Conservation (phyloP, 768 basidiomycete genomes). For the Mycena haematopus region DNA sequence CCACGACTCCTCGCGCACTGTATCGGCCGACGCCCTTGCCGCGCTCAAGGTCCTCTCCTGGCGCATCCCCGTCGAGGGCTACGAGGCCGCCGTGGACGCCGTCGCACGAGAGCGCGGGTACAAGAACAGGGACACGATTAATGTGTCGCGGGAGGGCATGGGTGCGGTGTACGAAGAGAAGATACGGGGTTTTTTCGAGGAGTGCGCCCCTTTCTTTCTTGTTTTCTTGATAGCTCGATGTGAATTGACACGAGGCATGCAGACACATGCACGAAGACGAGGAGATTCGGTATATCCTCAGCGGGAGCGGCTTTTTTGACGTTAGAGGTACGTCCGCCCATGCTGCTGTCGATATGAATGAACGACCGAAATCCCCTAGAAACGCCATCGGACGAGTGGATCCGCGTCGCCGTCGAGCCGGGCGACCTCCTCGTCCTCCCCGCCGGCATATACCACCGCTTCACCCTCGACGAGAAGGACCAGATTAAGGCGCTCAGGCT, state of each 20-base stretch:
- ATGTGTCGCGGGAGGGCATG: constrained; percentile 77
- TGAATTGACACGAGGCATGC: too few relatives aligned
- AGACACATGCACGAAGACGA: constrained; percentile 98
- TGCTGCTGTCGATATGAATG: not conserved
- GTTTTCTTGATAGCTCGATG: too few relatives aligned
- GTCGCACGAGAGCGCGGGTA: constrained; percentile 75
- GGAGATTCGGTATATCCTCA: constrained; percentile 88
- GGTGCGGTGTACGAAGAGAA: constrained; percentile 84
- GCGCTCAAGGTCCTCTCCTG: constrained; percentile 71
- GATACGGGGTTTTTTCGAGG: constrained; percentile 83
- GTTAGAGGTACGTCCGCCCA: constrained; percentile 68
- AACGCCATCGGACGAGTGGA: constrained; percentile 74
- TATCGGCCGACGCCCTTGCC: constrained; percentile 54
- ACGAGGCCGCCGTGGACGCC: constrained; percentile 61
- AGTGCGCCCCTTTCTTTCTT: too few relatives aligned
- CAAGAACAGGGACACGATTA: constrained; percentile 84
- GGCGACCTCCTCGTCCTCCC: constrained; percentile 91
- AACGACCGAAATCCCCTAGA: constrained; percentile 48
- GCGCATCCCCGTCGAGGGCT: constrained; percentile 67
- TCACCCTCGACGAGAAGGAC: constrained; percentile 81
- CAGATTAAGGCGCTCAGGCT: constrained; percentile 73
- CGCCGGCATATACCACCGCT: constrained; percentile 93
- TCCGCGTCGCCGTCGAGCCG: constrained; percentile 74
- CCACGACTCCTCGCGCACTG: constrained; percentile 71
- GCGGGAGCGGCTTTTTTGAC: constrained; percentile 93